Evolutionary conservation across 129 eudicot species (phyloP), one percentile per base, ranked within the genome.

Genomic region (Flaveria bidentis): DNA sequence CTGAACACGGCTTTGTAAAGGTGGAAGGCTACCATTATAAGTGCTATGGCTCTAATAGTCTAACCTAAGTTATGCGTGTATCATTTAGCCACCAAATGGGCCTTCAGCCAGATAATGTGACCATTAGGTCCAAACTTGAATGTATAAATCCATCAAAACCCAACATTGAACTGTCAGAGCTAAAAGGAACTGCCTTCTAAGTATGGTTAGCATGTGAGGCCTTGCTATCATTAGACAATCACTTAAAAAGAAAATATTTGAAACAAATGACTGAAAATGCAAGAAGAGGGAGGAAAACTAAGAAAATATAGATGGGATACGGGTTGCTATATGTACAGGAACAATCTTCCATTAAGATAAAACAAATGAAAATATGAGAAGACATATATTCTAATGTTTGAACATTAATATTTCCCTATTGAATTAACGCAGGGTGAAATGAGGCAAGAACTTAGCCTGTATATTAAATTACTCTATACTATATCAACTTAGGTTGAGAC

Each of bases 21-120:
- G 71, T 15, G 62, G 44, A 60, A 7, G 47, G 61, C 71, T 26
- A 44, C 44, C 76, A 72, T 18, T 53, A 72, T 56, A 61, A 74
- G 58, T n/a, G 78, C 41, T 58, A 16, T 73, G 33, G 25, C 53
- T 73, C 52, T 42, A 15, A 39, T 39, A 33, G 14, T 55, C 47
- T 36, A 36, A 56, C 22, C 65, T 20, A 56, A 5, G 53, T 12
- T 10, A 14, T 23, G 9, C 50, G 10, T 26, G 16, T 50, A 70
- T 70, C 60, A 7, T 17, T 56, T 56, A 17, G 28, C 62, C 62
- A 56, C 28, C 28, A 0, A 8, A 28, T 18, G 62, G 23, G 23
- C 62, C 62, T 26, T 70, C 17, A n/a, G 2, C 22, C 22, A 6
- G 16, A 13, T 7, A 50, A 70, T 23, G 12, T 71, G 47, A 71